Conservation (phyloP, 1,139 yeast species). For the Blastobotrys buckinghamii region DNA sequence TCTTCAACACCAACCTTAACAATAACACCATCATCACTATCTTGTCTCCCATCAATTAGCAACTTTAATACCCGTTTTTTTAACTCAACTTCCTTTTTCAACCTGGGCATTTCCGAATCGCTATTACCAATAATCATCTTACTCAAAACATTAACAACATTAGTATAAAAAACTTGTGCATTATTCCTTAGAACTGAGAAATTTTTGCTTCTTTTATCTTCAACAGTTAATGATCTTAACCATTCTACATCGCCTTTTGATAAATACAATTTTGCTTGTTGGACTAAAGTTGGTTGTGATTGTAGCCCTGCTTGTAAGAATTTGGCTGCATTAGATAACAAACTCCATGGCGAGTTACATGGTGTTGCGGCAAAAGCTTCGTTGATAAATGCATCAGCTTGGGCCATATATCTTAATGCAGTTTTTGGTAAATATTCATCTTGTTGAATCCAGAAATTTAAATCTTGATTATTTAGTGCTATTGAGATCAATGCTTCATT, state of each 20-base stretch:
- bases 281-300: neutral
- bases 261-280: constrained; percentile 17
- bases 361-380: constrained; percentile 11
- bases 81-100: constrained; percentile 17
- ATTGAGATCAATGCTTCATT: constrained; percentile 19
- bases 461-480: constrained; percentile 14
- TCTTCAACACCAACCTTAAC: neutral
- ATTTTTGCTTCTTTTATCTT: constrained; percentile 14
- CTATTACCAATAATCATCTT: constrained; percentile 11
- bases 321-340: constrained; percentile 14
- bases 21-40: neutral
- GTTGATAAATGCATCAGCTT: constrained; percentile 25
- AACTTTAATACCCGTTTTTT: constrained; percentile 5
- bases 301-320: constrained; percentile 7
- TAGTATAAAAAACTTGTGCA: constrained; percentile 23
- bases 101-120: constrained; percentile 14
- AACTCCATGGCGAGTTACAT: constrained; percentile 10
- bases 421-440: constrained; percentile 16
- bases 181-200: constrained; percentile 18
- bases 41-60: neutral
- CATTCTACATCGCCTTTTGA: constrained; percentile 27
- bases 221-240: constrained; percentile 19
- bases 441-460: neutral
- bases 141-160: constrained; percentile 18
- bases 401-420: constrained; percentile 20